Evolutionary conservation across 805 yeast species (phyloP).

Genomic region (Myxozyma geophila): DNA sequence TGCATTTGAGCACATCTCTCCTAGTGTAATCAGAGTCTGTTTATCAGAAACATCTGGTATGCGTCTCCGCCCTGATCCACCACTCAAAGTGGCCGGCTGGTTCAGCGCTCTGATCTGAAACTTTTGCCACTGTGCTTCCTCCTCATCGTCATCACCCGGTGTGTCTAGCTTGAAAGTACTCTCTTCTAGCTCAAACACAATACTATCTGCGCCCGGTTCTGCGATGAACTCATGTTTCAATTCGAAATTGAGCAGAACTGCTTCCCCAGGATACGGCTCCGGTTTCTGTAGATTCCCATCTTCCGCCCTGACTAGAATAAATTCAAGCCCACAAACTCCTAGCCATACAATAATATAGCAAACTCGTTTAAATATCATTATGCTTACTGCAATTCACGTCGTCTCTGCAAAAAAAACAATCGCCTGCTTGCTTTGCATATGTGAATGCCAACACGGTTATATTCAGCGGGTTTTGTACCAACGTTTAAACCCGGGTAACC

Average conservation of each 20-base stretch:
- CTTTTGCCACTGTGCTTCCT: not conserved
- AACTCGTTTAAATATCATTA: not conserved
- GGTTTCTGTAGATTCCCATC: too few species aligned
- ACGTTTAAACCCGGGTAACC: constrained; percentile 12
- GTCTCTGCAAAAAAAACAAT: not conserved
- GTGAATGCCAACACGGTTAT: not conserved
- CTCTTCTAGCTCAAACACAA: not conserved
- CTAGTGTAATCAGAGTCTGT: constrained; percentile 73
- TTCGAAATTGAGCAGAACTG: not conserved
- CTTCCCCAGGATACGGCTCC: not conserved
- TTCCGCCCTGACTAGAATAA: not conserved
- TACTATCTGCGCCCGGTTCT: not conserved
- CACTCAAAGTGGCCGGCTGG: not conserved
- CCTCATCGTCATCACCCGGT: not conserved
- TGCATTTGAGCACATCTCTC: constrained; percentile 88
- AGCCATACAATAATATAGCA: not conserved
- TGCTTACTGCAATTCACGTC: not conserved
- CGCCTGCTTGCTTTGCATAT: too few species aligned
- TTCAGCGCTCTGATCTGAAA: not conserved
- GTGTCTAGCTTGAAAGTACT: not conserved
- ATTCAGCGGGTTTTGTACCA: not conserved
- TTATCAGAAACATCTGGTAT: constrained; percentile 60
- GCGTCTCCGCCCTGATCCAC: not conserved
- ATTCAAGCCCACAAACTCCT: too few species aligned
- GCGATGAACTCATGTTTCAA: constrained; percentile 5